Evolutionary conservation across 75 land plant genomes (phyloP).

Genomic region (Pinus albicaulis): DNA sequence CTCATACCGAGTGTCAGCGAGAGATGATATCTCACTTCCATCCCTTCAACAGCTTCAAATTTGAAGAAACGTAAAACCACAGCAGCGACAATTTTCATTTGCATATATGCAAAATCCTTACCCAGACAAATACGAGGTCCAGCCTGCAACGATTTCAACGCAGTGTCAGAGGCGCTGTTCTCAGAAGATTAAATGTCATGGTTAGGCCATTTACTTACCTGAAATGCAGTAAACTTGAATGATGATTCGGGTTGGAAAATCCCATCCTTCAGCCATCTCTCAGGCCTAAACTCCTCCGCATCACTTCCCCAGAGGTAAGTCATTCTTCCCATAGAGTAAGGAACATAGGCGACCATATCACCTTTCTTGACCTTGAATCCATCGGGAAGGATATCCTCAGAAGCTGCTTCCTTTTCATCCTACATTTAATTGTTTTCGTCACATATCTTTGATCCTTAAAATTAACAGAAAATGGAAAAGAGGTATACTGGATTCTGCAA

Average conservation of each 20-base stretch:
- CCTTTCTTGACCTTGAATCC: constrained; percentile 32
- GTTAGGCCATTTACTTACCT: constrained; percentile 21
- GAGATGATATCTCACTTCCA: constrained; percentile 16
- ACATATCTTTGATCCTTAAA: not conserved
- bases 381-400: constrained; percentile 52
- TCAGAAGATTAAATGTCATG: not conserved
- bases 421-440: constrained; percentile 3
- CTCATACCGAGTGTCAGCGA: constrained; percentile 32
- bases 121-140: constrained; percentile 78
- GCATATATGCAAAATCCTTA: constrained; percentile 71
- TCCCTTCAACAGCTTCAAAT: constrained; percentile 25
- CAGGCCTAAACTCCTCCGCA: constrained; percentile 37
- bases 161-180: no score
- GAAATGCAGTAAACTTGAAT: constrained; percentile 51
- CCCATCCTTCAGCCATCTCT: constrained; percentile 43
- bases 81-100: constrained; percentile 64
- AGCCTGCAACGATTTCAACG: constrained; percentile 34
- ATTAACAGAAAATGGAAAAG: not conserved
- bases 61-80: constrained; percentile 38
- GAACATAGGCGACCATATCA: constrained; percentile 23
- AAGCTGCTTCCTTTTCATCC: constrained; percentile 41
- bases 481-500: not conserved
- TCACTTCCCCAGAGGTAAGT: constrained; percentile 38
- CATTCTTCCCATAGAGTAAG: constrained; percentile 50
- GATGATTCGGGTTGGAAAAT: constrained; percentile 34